Percentiles rank a stretch among this genome's conserved stretches.
Evolutionary conservation across 192 early-diverging fungal genomes (phyloP).

Genomic region (Coemansia sp.): DNA sequence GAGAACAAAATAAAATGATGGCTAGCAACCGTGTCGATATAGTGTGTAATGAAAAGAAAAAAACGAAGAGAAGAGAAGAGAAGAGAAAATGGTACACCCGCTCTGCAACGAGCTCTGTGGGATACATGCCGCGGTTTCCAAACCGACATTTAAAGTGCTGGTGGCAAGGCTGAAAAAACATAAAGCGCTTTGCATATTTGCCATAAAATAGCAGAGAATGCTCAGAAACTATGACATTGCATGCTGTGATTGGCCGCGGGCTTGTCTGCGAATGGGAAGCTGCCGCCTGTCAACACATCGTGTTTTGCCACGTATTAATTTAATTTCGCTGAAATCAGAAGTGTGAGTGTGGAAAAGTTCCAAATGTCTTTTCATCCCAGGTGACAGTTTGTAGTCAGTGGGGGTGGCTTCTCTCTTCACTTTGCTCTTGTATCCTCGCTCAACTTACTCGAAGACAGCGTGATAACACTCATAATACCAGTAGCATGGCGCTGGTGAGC

Average conservation of each 20-base stretch:
- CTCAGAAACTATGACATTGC: conserved; percentile 35
- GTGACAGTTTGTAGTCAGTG: no score
- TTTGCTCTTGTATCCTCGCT: no score
- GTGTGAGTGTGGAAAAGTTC: no score
- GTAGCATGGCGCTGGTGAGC: conserved; percentile 18
- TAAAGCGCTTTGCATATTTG: conserved; percentile 5
- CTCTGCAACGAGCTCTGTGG: no score
- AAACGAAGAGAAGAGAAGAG: conserved; percentile 12
- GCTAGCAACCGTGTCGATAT: conserved; percentile 8
- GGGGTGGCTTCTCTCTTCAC: no score
- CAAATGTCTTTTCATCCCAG: no score
- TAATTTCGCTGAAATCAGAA: neutral
- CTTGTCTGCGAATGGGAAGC: conserved; percentile 25
- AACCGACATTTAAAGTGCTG: conserved; percentile 23
- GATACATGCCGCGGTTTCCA: neutral
- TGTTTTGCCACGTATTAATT: neutral
- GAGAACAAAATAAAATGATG: conserved; percentile 14
- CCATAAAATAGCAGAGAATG: conserved; percentile 14
- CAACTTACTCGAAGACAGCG: neutral
- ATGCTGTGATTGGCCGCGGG: conserved; percentile 30
- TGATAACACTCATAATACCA: neutral
- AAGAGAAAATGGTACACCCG: no score
- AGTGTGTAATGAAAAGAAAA: conserved; percentile 3
- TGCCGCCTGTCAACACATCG: conserved; percentile 8
- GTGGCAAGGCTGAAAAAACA: no score